Evolutionary conservation across 2,329 filamentous ascomycete genomes (phyloP), one percentile per base, ranked within the genome.

Genomic region (Didymella exigua): DNA sequence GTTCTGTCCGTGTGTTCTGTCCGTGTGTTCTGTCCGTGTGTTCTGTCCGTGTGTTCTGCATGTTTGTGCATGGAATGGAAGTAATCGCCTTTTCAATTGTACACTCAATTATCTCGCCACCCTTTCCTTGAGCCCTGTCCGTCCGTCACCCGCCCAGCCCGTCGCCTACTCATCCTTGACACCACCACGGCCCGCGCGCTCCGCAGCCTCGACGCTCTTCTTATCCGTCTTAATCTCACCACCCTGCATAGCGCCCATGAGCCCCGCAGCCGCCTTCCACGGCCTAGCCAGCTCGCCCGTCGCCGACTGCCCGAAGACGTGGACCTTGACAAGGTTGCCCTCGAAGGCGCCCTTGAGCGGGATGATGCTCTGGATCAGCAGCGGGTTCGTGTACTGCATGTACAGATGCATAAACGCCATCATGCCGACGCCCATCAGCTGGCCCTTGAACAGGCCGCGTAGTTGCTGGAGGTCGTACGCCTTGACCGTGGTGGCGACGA

Each of bases 301-400:
- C 34, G 95, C 93, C 33, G 93, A 86, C 77, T 95, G 82, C 71
- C 93, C 93, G 62, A 93, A 89, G 62, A 99, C 67, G 80, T 98
- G 90, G 73, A 99, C 93, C 86, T 98, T 97, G 83, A 95, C 86
- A 69, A 97, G 82, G 84, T 97, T 98, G 80, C 89, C 85, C 84
- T 99, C 95, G 78, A 99, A 85, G 40, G 92, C 93, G 75, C 89
- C 85, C 88, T 99, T 99, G 78, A 98, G 83, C 29, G 95, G 95
- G 74, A 99, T 95, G 81, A 99, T 96, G 77, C 90, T 96, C 86
- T 99, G 95, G 81, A 99, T 96, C 72, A 97, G 83, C 46, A 99
- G 90, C 36, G 95, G 95, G 87, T 98, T 99, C 81, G 93, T 98
- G 88, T 98, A 99, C 78, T 97, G 93, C 84, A 99, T 90, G 87